phyloP scores from a whole-genome alignment of 192 early-diverging fungal genomes.

The Podila horticola region DNA sequence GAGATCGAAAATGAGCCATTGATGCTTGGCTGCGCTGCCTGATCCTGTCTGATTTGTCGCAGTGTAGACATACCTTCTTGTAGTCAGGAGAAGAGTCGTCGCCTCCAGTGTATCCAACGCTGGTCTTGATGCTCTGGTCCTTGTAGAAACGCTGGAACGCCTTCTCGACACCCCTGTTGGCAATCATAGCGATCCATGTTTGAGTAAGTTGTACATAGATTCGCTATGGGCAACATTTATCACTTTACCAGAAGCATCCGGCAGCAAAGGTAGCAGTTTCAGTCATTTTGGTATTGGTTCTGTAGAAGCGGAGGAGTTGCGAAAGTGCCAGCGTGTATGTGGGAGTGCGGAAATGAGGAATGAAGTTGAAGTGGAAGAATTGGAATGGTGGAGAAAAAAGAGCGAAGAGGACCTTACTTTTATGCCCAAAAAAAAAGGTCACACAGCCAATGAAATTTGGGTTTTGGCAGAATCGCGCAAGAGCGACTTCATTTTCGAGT shows the following conservation, averaged over 20 bases:
- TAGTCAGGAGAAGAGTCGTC: slow-evolving; percentile 55
- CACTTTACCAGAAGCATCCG: slow-evolving; percentile 90
- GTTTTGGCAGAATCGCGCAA: no score
- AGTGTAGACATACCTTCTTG: slow-evolving; percentile 45
- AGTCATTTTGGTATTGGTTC: slow-evolving; percentile 24
- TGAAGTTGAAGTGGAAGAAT: background rate
- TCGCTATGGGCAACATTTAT: background rate
- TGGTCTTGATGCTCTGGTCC: slow-evolving; percentile 53
- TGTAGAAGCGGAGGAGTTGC: background rate
- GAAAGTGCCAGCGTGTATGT: background rate
- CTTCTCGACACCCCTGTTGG: slow-evolving; percentile 66
- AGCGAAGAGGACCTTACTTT: background rate
- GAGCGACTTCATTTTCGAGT: no score
- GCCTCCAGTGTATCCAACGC: slow-evolving; percentile 69
- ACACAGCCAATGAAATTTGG: background rate
- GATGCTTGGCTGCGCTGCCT: background rate
- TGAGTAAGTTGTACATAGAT: background rate
- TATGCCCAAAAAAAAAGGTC: background rate
- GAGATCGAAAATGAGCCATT: background rate
- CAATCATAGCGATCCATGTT: background rate
- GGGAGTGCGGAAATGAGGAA: background rate
- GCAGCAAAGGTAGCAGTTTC: slow-evolving; percentile 87
- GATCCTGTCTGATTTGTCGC: background rate
- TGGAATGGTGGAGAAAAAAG: background rate
- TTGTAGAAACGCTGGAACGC: slow-evolving; percentile 63